These are phyloP conservation scores for Trichoderma semiorbis DNA, from an alignment of 2,329 filamentous ascomycete genomes.

Conservation along the genomic window DNA sequence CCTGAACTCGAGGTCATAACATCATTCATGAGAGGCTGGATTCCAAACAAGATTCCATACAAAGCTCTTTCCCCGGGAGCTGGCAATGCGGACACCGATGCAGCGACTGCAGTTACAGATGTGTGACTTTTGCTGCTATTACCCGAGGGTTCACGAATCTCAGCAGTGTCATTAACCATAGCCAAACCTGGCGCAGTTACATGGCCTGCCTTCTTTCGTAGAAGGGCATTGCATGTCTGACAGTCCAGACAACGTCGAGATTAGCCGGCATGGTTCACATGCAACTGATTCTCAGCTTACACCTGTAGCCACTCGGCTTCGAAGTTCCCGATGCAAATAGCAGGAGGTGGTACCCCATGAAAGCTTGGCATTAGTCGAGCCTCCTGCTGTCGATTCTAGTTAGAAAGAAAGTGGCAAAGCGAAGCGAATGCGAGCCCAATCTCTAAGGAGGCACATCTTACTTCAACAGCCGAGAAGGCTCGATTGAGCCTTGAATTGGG, in stretches of 20 bases:
- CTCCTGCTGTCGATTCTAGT: background rate
- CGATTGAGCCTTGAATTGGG: background rate
- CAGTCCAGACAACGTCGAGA: background rate
- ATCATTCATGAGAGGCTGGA: background rate
- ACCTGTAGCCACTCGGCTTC: background rate
- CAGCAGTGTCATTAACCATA: background rate
- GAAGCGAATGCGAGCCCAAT: background rate
- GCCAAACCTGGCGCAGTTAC: background rate
- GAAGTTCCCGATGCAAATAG: background rate
- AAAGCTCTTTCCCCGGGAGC: background rate
- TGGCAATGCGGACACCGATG: background rate
- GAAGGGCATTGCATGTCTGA: background rate
- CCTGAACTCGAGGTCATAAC: slow-evolving; percentile 7
- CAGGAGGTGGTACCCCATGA: background rate
- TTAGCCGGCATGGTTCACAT: background rate
- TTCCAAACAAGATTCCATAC: background rate
- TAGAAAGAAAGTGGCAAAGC: background rate
- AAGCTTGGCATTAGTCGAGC: background rate
- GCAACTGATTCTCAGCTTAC: background rate
- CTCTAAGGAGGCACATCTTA: background rate
- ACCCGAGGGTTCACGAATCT: background rate
- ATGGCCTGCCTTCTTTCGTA: background rate
- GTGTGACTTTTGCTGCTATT: background rate
- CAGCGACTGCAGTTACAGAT: background rate
- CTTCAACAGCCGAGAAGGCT: background rate